phyloP scores from a whole-genome alignment of 495 filamentous ascomycete genomes.

The Tuber indicum region DNA sequence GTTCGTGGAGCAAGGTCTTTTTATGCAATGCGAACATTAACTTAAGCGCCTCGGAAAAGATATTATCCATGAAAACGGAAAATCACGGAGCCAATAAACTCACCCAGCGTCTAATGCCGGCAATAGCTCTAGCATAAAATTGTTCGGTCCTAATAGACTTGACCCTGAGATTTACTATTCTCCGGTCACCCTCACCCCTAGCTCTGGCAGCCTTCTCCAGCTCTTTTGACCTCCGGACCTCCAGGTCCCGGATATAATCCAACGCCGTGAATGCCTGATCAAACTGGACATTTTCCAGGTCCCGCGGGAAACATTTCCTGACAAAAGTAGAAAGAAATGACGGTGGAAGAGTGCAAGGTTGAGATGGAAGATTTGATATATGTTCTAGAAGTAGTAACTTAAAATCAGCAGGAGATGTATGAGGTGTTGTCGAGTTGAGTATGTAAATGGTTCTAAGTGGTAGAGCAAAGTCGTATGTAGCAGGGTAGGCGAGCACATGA shows the following conservation, averaged over 20 bases:
- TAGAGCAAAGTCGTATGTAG: constrained; percentile 56
- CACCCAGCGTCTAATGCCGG: constrained; percentile 66
- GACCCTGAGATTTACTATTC: constrained; percentile 30
- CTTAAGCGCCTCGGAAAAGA: constrained; percentile 14
- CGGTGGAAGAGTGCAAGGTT: constrained; percentile 61
- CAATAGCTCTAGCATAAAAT: constrained; percentile 59
- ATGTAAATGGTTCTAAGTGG: constrained; percentile 69
- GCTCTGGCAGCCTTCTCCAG: constrained; percentile 42
- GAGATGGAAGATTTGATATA: constrained; percentile 56
- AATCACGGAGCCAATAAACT: constrained; percentile 31
- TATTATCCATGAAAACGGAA: constrained; percentile 27
- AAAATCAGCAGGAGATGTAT: constrained; percentile 55
- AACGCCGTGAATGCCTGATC: constrained; percentile 63
- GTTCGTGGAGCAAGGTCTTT: constrained; percentile 64
- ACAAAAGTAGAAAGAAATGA: constrained; percentile 62
- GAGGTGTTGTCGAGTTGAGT: constrained; percentile 57
- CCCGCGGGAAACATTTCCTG: constrained; percentile 54
- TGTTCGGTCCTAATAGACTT: constrained; percentile 51
- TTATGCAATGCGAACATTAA: constrained; percentile 4
- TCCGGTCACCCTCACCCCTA: constrained; percentile 33
- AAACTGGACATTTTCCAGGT: constrained; percentile 60
- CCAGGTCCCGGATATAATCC: constrained; percentile 65
- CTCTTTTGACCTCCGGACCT: constrained; percentile 60
- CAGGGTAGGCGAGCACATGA: constrained; percentile 60
- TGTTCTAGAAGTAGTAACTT: constrained; percentile 57